A percentile compares a stretch with the other conserved stretches of the same genome.
phyloP scores from a whole-genome alignment of 768 basidiomycete genomes.

The Baorangia bicolor region DNA sequence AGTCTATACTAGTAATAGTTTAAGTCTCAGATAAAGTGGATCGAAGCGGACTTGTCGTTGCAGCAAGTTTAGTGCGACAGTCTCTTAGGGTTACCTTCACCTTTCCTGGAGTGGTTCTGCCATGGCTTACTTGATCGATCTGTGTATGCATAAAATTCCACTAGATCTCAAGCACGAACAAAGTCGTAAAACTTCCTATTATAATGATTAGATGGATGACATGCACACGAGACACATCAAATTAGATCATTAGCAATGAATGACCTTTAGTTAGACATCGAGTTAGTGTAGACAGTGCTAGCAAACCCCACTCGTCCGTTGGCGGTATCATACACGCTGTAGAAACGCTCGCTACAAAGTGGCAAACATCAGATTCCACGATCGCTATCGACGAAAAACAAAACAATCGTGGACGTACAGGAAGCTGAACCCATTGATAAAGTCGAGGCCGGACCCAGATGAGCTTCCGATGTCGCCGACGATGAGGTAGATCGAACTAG shows the following conservation, averaged over 20 bases:
- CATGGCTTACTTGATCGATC: too few species aligned
- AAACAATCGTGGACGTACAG: constrained; percentile 1
- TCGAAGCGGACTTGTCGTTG: too few species aligned
- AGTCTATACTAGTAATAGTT: too few species aligned
- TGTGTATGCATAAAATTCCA: neutral
- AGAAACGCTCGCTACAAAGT: constrained; percentile 38
- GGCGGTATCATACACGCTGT: constrained; percentile 41
- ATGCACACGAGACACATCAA: neutral
- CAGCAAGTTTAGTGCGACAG: too few species aligned
- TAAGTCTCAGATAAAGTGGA: too few species aligned
- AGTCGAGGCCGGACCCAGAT: constrained; percentile 17
- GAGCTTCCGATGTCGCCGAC: constrained; percentile 17
- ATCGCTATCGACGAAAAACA: neutral
- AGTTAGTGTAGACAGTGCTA: constrained; percentile 33
- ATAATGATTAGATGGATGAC: neutral
- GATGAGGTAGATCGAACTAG: constrained; percentile 29
- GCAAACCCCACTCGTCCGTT: constrained; percentile 43
- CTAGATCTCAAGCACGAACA: neutral
- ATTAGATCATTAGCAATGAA: neutral
- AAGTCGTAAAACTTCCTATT: neutral
- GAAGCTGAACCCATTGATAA: constrained; percentile 19
- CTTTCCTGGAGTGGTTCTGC: too few species aligned
- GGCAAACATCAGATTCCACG: neutral
- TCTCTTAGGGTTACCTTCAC: too few species aligned
- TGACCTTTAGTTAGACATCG: constrained; percentile 6